Base-by-base conservation (phyloP, 2,329 filamentous ascomycete species). In the Capronia epimyces region DNA sequence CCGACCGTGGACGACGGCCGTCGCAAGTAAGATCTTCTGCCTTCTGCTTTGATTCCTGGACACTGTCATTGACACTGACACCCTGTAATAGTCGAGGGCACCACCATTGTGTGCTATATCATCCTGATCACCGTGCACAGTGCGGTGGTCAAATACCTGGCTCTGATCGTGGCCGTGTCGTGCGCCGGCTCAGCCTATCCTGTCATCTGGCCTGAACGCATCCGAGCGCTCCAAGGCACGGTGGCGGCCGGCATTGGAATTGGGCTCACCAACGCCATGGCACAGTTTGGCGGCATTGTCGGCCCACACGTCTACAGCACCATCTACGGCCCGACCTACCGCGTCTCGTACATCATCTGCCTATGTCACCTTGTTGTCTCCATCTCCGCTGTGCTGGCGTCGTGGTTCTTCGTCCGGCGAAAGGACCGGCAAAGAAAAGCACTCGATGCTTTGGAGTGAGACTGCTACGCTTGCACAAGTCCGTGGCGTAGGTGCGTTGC, bases 181-280 rank as follows among this genome's bases (percentile, higher is more conserved):
- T 71, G 67, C 45, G 66, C 69, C 1, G 68, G 69, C 2, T 71
- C 67, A 3, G 68, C 68, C 4, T 72, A 71, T 50, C 69, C 70
- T 0, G 67, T 72, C 34, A 72, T 72, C 55, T 73, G 70, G 70
- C 70, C 69, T 6, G 70, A 72, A 54, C 66, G 70, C 1, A 72
- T 72, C 46, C 65, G 70, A 18, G 69, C 64, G 0, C 62, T 71
- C 8, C 64, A 72, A 21, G 69, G 69, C 12, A 71, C 70, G 1
- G 64, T 69, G 2, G 67, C 68, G 1, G 64, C 69, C 0, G 70
- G 70, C 1, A 56, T 72, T 6, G 70, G 68, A 0, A 72, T 72
- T 42, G 70, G 70, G 1, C 62, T 66, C 18, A 73, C 70, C 1
- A 73, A 72, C 53, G 69, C 69, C 2, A 68, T 69, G 65, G 70